These are phyloP conservation scores for Raffaelea albimanens DNA, from an alignment of 2,329 filamentous ascomycete genomes.

Conservation along the genomic window DNA sequence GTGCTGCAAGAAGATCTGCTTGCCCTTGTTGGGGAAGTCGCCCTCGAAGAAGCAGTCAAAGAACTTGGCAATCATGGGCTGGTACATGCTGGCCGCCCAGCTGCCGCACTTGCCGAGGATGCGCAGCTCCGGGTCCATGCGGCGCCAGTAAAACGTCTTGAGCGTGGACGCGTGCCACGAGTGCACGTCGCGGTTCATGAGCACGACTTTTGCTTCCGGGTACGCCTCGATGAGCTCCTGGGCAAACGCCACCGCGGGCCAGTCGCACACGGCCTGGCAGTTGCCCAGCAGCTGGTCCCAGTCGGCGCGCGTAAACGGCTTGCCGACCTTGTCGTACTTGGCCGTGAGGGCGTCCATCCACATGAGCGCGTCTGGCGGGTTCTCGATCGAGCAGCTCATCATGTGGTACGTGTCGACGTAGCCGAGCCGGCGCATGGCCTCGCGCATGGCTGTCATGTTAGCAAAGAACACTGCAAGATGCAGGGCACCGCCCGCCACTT, in stretches of 20 bases:
- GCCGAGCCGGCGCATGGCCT: conserved; percentile 56
- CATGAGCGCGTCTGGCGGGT: conserved; percentile 56
- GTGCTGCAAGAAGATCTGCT: conserved; percentile 7
- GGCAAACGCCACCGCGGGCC: conserved; percentile 20
- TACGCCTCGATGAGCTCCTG: conserved; percentile 36
- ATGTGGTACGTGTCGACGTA: conserved; percentile 65
- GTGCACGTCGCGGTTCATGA: conserved; percentile 28
- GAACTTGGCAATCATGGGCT: conserved; percentile 10
- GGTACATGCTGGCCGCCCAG: conserved; percentile 9
- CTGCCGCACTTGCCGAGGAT: conserved; percentile 2
- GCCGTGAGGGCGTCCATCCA: conserved; percentile 59
- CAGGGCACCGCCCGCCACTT: conserved; percentile 17
- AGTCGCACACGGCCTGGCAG: conserved; percentile 12
- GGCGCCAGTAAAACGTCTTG: conserved; percentile 9
- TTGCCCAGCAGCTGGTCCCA: conserved; percentile 29
- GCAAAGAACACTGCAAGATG: neutral
- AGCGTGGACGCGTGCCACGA: conserved; percentile 27
- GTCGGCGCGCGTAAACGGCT: conserved; percentile 52
- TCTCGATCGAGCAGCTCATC: conserved; percentile 61
- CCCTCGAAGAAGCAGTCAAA: conserved; percentile 9
- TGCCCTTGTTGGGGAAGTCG: conserved; percentile 5
- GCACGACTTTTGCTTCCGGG: conserved; percentile 38
- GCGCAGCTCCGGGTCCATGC: conserved; percentile 6
- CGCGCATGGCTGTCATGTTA: conserved; percentile 42
- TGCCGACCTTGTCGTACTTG: conserved; percentile 43